phyloP scores from a whole-genome alignment of 2,329 filamentous ascomycete genomes.

The Penicillium sp. region DNA sequence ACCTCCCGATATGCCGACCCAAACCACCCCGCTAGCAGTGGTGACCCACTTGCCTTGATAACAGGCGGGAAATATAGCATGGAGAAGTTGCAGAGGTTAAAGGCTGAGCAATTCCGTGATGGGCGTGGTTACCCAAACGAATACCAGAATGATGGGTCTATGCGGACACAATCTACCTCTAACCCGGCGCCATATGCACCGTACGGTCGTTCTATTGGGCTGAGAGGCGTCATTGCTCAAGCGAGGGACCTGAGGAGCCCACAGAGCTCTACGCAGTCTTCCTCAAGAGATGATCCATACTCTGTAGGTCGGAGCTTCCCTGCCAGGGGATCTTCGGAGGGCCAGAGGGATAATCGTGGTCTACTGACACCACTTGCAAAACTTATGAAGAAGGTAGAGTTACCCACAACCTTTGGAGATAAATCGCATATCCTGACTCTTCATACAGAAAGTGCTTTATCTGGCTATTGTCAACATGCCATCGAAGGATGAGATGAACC shows the following conservation, averaged over 20 bases:
- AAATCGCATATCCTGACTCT: neutral
- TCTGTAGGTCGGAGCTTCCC: neutral
- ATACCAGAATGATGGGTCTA: neutral
- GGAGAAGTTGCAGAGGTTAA: constrained; percentile 10
- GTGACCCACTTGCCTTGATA: constrained; percentile 48
- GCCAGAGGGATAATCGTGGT: neutral
- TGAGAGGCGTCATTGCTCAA: constrained; percentile 4
- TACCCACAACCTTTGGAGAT: neutral
- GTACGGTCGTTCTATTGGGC: constrained; percentile 4
- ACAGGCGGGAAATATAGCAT: constrained; percentile 47
- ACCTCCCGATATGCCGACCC: constrained; percentile 54
- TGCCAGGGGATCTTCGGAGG: neutral
- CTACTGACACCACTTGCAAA: constrained; percentile 21
- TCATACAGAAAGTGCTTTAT: constrained; percentile 52
- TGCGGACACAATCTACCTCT: neutral
- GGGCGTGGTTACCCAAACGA: neutral
- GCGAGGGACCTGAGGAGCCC: constrained; percentile 1
- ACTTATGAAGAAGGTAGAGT: constrained; percentile 31
- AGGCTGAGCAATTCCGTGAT: constrained; percentile 4
- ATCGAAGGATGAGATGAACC: constrained; percentile 42
- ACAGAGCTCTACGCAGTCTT: neutral
- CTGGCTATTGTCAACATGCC: constrained; percentile 56
- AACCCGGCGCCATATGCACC: constrained; percentile 11
- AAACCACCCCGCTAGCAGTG: constrained; percentile 53
- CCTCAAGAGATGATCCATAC: neutral